Evolutionary conservation across 2,329 filamentous ascomycete genomes (phyloP).

Genomic region (Diaporthe sp.): DNA sequence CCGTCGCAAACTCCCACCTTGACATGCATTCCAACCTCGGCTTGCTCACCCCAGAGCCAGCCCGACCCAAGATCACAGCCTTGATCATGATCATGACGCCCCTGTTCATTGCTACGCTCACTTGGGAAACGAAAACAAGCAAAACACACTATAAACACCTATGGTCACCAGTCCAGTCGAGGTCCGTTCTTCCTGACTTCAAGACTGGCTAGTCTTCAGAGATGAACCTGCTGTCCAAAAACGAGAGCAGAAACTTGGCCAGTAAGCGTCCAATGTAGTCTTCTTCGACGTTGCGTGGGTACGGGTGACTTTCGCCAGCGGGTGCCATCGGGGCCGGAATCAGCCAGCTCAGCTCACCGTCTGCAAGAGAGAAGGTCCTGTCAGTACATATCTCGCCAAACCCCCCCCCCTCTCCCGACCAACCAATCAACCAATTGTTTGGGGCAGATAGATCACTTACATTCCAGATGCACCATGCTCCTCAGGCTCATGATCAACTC

Average conservation of each 20-base stretch:
- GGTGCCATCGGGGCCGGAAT: constrained; percentile 58
- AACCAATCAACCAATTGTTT: background rate
- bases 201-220: constrained; percentile 52
- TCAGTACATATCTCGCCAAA: constrained; percentile 4
- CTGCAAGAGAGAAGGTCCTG: constrained; percentile 42
- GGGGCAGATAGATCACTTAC: constrained; percentile 52
- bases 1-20: constrained; percentile 8
- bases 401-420: background rate
- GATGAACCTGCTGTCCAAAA: constrained; percentile 63
- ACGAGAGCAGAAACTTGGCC: constrained; percentile 68
- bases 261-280: constrained; percentile 68
- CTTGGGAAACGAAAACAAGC: background rate
- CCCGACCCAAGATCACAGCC: constrained; percentile 5
- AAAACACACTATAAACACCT: constrained; percentile 13
- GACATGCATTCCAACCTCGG: constrained; percentile 7
- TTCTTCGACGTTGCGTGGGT: constrained; percentile 61
- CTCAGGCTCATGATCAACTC: constrained; percentile 62
- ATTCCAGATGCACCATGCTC: constrained; percentile 57
- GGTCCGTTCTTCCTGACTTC: background rate
- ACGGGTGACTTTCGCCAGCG: constrained; percentile 60
- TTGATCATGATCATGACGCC: background rate
- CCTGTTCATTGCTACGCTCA: background rate
- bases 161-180: background rate
- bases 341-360: constrained; percentile 59
- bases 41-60: background rate